Percentiles rank a stretch among this genome's conserved stretches.
These are phyloP conservation scores for Saccharata proteae DNA, from an alignment of 2,329 filamentous ascomycete genomes.

Conservation along the genomic window DNA sequence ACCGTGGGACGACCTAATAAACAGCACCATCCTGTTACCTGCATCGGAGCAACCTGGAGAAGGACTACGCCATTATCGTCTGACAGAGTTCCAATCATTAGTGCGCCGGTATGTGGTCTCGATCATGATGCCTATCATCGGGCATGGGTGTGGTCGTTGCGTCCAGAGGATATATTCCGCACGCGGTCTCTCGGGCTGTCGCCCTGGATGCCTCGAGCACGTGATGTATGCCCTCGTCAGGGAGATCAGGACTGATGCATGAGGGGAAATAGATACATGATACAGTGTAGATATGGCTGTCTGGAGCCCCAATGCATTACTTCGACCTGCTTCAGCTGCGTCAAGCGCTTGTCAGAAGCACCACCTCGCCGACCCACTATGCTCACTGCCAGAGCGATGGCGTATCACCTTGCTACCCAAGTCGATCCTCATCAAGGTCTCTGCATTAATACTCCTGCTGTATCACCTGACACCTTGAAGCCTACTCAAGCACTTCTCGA, in stretches of 20 bases:
- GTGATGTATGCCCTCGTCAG: too few relatives aligned
- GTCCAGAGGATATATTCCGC: too few relatives aligned
- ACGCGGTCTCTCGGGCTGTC: too few relatives aligned
- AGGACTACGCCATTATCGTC: conserved; percentile 1
- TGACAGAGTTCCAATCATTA: conserved; percentile 17
- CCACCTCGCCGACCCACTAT: conserved; percentile 70
- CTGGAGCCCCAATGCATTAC: conserved; percentile 56
- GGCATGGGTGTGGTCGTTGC: too few relatives aligned
- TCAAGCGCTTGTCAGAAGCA: conserved; percentile 52
- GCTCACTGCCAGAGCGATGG: conserved; percentile 69
- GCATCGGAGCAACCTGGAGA: neutral
- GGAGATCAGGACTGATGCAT: too few relatives aligned
- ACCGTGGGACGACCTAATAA: conserved; percentile 5
- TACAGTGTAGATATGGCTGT: conserved; percentile 75
- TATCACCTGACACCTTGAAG: conserved; percentile 17
- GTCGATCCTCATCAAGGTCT: conserved; percentile 62
- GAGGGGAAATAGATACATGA: conserved; percentile 50
- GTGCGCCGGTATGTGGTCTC: conserved; percentile 17
- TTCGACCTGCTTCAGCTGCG: conserved; percentile 69
- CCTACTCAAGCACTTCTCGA: too few relatives aligned
- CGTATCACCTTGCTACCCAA: conserved; percentile 67
- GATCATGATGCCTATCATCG: too few relatives aligned
- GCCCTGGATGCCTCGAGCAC: too few relatives aligned
- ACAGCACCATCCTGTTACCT: neutral
- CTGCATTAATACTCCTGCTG: conserved; percentile 41